These are phyloP conservation scores for Epichloe gansuensis DNA, from an alignment of 2,329 filamentous ascomycete genomes.

Conservation along the genomic window DNA sequence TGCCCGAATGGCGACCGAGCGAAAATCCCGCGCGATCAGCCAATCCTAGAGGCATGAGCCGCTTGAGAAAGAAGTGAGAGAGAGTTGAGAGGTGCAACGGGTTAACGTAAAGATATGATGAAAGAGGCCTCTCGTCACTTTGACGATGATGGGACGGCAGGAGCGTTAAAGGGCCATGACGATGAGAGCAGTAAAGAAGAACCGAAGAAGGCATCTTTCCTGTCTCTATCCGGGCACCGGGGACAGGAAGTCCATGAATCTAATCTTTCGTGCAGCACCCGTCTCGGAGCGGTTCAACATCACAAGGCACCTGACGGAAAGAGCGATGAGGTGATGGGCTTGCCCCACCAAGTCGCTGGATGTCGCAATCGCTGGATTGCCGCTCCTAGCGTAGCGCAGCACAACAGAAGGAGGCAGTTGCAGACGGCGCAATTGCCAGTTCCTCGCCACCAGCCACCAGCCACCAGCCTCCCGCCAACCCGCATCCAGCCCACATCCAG, in stretches of 20 bases:
- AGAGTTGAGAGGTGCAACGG: not conserved
- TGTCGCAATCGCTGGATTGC: conserved; percentile 8
- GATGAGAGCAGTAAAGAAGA: not conserved
- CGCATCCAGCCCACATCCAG: not conserved
- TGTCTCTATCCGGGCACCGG: not conserved
- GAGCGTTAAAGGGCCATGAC: not conserved
- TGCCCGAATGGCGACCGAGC: not conserved
- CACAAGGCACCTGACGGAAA: not conserved
- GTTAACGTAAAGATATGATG: not conserved
- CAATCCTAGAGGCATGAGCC: not conserved
- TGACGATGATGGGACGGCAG: not conserved
- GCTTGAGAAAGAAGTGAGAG: not conserved
- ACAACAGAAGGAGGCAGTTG: not conserved
- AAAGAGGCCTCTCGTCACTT: not conserved
- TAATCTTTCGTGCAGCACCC: not conserved
- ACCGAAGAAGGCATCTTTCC: not conserved
- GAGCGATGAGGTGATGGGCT: conserved; percentile 6
- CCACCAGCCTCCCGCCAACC: not conserved
- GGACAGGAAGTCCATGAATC: not conserved
- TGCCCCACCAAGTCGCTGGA: conserved; percentile 3
- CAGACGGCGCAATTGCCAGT: not conserved
- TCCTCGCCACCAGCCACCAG: not conserved
- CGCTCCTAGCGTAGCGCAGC: conserved; percentile 1
- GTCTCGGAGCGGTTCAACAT: not conserved
- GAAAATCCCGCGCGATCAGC: not conserved